A percentile compares a stretch with the other conserved stretches of the same genome.
These are phyloP conservation scores for Venturia nashicola DNA, from an alignment of 2,329 filamentous ascomycete genomes.

Conservation along the genomic window DNA sequence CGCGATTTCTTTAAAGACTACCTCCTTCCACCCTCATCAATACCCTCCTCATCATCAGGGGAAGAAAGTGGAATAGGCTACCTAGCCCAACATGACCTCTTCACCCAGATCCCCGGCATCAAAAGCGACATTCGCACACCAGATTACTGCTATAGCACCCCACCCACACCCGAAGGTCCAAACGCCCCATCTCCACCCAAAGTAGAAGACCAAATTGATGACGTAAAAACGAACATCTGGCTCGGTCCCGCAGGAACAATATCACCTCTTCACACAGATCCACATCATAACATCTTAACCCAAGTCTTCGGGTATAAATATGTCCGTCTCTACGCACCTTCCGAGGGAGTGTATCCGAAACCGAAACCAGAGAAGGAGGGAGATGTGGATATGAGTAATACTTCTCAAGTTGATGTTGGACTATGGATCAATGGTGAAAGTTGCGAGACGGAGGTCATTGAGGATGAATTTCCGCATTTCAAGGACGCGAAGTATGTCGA, in stretches of 20 bases:
- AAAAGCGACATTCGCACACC: constrained; percentile 66
- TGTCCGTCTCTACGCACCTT: constrained; percentile 70
- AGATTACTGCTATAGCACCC: constrained; percentile 69
- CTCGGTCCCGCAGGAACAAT: constrained; percentile 80
- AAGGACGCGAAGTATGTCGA: constrained; percentile 53
- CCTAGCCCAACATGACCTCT: constrained; percentile 82
- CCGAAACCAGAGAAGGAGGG: constrained; percentile 65
- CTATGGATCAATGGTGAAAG: constrained; percentile 35
- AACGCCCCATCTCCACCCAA: constrained; percentile 10
- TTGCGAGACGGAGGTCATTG: constrained; percentile 27
- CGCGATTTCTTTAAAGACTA: constrained; percentile 53
- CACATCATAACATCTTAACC: constrained; percentile 82
- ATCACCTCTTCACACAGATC: constrained; percentile 86
- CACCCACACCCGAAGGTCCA: constrained; percentile 36
- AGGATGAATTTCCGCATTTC: constrained; percentile 41
- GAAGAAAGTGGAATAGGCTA: constrained; percentile 48
- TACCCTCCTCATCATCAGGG: not conserved
- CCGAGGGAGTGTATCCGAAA: constrained; percentile 44
- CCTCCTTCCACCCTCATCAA: constrained; percentile 29
- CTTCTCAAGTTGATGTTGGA: constrained; percentile 66
- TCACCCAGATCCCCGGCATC: constrained; percentile 68
- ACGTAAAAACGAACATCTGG: constrained; percentile 63
- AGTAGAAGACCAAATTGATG: not conserved
- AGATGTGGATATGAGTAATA: constrained; percentile 87
- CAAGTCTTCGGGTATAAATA: constrained; percentile 90